Base-by-base conservation (phyloP, 306 rosid genomes). In the Vicia sativa region DNA sequence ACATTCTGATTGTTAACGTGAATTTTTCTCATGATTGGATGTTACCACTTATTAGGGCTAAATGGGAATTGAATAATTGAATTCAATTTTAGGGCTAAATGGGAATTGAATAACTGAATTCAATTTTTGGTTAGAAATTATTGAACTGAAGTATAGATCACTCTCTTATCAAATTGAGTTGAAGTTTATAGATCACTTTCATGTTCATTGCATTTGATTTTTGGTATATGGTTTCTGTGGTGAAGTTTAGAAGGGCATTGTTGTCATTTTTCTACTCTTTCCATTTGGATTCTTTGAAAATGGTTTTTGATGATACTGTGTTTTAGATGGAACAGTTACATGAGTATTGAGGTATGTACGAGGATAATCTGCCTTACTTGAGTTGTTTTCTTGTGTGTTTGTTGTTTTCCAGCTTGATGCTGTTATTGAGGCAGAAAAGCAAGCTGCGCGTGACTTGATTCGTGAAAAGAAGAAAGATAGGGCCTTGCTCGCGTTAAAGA, bases 351-450 rank as follows among this genome's bases (percentile, higher is more conserved):
- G 23, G 23, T 21, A 21, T 21, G 23, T 21, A 21, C 23, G 23
- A 21, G 23, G 23, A 21, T 21, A 21, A 21, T 21, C 23, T 21
- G 23, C 2, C 23, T 21, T 21, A 21, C 23, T 21, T 1, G 23
- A 25, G 28, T 2, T 25, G 3, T 25, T 25, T 25, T 25, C 28
- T 25, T 25, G 28, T 2, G 28, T 25, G 2, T 35, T 64, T 16
- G 1, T 37, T 71, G 25, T 77, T 57, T 76, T 76, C 54, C 80
- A 92, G 98, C 98, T 93, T 31, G 98, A 93, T 70, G 84, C 86
- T 69, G 96, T 93, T 67, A 88, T 93, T 66, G 98, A 93, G 83
- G 97, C 98, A 61, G 97, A 88, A 78, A 93, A 86, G 82, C 91
- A 88, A 79, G 98, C 98, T 67, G 97, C 96, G 35, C 82, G 83